These are phyloP conservation scores for Stromatinia cepivora DNA, from an alignment of 2,329 filamentous ascomycete genomes.

Conservation along the genomic window DNA sequence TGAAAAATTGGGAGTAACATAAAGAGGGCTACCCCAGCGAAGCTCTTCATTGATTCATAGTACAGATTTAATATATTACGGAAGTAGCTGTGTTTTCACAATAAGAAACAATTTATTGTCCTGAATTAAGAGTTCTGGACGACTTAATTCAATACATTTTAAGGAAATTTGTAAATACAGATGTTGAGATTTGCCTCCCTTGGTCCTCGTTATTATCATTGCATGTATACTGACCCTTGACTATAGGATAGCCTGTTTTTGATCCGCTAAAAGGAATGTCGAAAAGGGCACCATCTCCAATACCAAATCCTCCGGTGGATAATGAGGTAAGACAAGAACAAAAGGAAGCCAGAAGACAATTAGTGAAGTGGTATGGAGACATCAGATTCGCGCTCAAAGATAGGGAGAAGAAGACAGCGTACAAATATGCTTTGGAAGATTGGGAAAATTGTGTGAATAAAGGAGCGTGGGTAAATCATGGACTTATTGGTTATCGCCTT, in stretches of 20 bases:
- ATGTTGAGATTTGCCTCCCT: background rate
- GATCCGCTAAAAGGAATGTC: background rate
- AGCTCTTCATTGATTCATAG: background rate
- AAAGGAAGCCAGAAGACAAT: background rate
- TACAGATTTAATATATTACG: background rate
- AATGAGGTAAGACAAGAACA: background rate
- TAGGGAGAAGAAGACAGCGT: too few species aligned
- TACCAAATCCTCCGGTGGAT: background rate
- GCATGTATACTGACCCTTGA: background rate
- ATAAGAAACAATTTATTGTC: background rate
- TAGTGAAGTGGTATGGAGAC: background rate
- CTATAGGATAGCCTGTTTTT: background rate
- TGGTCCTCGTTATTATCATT: too few species aligned
- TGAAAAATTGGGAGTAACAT: background rate
- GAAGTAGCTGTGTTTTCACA: background rate
- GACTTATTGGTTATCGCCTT: background rate
- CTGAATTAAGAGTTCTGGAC: background rate
- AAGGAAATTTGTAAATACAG: background rate
- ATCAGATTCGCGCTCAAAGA: background rate
- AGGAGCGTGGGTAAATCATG: background rate
- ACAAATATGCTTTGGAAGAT: background rate
- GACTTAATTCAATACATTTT: background rate
- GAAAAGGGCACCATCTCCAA: background rate
- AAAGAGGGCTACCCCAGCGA: background rate
- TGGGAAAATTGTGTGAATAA: background rate